Base-by-base conservation (phyloP, 2,329 filamentous ascomycete genomes). In the Arthrinium phaeospermum region DNA sequence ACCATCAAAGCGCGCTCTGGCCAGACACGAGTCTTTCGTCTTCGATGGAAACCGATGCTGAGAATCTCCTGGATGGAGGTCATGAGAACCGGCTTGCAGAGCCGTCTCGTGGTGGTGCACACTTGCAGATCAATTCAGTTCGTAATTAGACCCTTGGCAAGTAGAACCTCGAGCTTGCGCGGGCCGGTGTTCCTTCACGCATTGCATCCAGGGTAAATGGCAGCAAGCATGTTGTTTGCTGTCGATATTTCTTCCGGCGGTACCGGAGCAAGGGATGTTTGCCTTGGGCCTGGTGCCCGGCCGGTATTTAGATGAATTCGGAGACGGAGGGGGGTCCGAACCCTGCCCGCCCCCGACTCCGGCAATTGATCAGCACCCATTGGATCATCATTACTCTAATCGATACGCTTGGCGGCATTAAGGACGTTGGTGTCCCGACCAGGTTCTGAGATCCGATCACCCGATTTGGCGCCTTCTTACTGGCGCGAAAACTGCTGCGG, bases 311-410 rank as follows among this genome's bases (percentile, higher is more conserved):
- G 6, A 64, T 64, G 57, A 41, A 64, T 64, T 19, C 57, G 57
- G 57, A 41, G 57, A 41, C 57, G 57, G 57, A 64, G 7, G 57
- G 22, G 8, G 3, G 57, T 41, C 19, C 53, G 22, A 64, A 41
- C 57, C 57, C 57, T 64, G 57, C 57, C 57, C 57, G 57, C n/a
- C 10, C 4, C 22, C 57, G 57, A 64, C 57, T 64, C 57, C 57
- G 57, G 57, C 34, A 64, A 64, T 64, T 64, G 57, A 64, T 64
- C 34, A 41, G 0, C 57, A 14, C 3, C 0, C 19, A 3, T n/a
- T n/a, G 34, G 41, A 14, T 14, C 34, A 64, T 64, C 57, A 24
- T 41, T 64, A 64, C 57, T 41, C 19, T 6, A 64, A 64, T 3
- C 34, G 57, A 22, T 10, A 24, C 34, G 8, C 57, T 64, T 64